phyloP scores from a whole-genome alignment of 345 rosid species.

The Tarenaya hassleriana region DNA sequence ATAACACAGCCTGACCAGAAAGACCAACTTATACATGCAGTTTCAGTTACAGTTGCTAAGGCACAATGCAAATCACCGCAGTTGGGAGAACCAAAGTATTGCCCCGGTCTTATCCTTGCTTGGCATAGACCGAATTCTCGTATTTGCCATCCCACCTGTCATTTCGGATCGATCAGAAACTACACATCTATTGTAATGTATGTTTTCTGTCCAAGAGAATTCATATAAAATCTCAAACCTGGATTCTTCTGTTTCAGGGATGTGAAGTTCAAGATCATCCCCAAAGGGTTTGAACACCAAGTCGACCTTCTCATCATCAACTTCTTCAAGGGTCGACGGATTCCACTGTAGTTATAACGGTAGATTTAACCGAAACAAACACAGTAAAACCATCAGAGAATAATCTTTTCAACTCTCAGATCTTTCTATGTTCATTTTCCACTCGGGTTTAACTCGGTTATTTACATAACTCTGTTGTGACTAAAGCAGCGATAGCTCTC shows the following conservation, averaged over 20 bases:
- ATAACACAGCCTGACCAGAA: too few species aligned
- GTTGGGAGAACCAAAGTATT: too few species aligned
- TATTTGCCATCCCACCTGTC: slow-evolving; percentile 82
- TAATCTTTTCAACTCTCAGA: too few species aligned
- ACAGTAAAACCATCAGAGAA: too few species aligned
- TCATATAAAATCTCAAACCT: slow-evolving; percentile 35
- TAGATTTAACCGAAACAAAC: too few species aligned
- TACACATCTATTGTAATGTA: neutral
- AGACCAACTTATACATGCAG: too few species aligned
- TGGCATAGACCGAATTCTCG: slow-evolving; percentile 48
- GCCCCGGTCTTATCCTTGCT: too few species aligned
- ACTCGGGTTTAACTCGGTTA: too few species aligned
- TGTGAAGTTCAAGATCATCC: slow-evolving; percentile 59
- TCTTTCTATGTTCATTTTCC: too few species aligned
- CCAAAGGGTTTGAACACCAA: slow-evolving; percentile 51
- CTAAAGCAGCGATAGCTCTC: slow-evolving; percentile 8
- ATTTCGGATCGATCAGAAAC: slow-evolving; percentile 8
- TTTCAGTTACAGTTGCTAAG: too few species aligned
- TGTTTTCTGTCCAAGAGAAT: neutral
- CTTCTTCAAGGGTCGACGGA: slow-evolving; percentile 50
- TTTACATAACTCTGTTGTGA: too few species aligned
- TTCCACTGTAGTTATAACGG: slow-evolving; percentile 57
- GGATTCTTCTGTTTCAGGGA: slow-evolving; percentile 60
- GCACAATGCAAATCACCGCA: too few species aligned
- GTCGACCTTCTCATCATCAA: slow-evolving; percentile 50